phyloP scores from a whole-genome alignment of 192 early-diverging fungal species.

The Haplosporangium gracile region DNA sequence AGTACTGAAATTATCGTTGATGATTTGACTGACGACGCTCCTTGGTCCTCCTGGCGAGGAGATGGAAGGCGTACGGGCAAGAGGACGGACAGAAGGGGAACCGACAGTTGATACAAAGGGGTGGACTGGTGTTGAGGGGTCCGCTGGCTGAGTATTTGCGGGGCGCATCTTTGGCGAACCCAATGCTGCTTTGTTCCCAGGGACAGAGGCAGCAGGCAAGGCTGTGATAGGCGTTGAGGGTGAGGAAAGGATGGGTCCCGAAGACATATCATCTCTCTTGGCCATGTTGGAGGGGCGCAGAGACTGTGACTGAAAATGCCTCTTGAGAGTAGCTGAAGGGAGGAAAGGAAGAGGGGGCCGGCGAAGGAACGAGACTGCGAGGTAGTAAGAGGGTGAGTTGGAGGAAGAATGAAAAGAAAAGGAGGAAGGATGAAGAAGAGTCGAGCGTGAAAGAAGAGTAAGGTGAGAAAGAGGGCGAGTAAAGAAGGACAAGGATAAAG shows the following conservation, averaged over 20 bases:
- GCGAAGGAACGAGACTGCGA: not conserved
- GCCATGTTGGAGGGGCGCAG: constrained; percentile 21
- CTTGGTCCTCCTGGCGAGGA: not conserved
- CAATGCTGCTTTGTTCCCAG: not conserved
- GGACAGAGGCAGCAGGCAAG: not conserved
- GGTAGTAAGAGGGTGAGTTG: not conserved
- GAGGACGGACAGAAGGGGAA: constrained; percentile 7
- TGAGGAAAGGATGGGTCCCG: constrained; percentile 8
- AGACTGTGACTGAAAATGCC: not conserved
- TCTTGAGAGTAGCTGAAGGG: not conserved
- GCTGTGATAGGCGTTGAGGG: not conserved
- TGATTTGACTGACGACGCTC: not conserved
- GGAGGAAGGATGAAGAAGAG: not conserved
- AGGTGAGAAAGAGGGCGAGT: not conserved
- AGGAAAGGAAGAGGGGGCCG: not conserved
- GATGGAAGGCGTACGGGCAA: constrained; percentile 10
- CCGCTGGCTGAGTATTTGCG: not conserved
- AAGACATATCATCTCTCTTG: constrained; percentile 25
- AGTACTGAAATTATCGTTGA: not conserved
- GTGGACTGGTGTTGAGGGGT: not conserved
- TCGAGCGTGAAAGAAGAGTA: not conserved
- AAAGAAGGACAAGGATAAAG: not conserved
- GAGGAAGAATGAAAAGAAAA: not conserved
- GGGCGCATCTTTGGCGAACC: constrained; percentile 9
- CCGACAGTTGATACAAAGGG: constrained; percentile 5